Base-by-base conservation (phyloP, 2,329 filamentous ascomycete species). In the Stenocarpella maydis region DNA sequence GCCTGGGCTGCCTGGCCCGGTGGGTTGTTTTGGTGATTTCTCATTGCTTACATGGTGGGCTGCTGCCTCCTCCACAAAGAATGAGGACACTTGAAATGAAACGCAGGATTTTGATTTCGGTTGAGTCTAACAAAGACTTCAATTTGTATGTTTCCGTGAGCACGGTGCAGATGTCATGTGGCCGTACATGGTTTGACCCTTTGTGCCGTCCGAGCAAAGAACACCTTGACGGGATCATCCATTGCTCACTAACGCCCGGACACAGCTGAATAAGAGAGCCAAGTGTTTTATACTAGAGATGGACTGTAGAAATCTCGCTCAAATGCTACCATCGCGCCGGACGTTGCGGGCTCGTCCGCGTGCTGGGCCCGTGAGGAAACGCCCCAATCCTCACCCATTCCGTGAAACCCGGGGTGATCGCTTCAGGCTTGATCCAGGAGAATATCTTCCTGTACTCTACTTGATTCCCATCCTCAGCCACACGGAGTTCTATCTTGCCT, bases 381-480 rank as follows among this genome's bases (percentile, higher is more conserved):
- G 60, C 4, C 41, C 61, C 45, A 24, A 70, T 37, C 24, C 45
- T 58, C 21, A 67, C 21, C 70, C 67, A 71, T 37, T 70, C 63
- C 7, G 41, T 17, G 55, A 67, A 65, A 21, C 64, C 70, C 28
- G 68, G 63, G 12, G 50, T 53, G 15, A 47, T 43, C 43, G 41
- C 67, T 17, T 54, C 47, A 14, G 70, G 63, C 8, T 31, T 34
- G 26, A 64, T 31, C 28, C 66, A 31, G n/a, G 67, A 70, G 41
- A 47, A 55, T 8, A 70, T 14, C 15, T 70, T 71, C n/a, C 37
- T 64, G 9, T 67, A 52, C 24, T 64, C 54, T 24, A 10, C 31
- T 24, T 53, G 55, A 2, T 12, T 50, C 7, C 67, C 67, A 24
- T 64, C 43, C 15, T 54, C 54, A 10, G 58, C 68, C 15, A 52